Conservation (phyloP, 306 rosid species). For the Dryas alaskensis region DNA sequence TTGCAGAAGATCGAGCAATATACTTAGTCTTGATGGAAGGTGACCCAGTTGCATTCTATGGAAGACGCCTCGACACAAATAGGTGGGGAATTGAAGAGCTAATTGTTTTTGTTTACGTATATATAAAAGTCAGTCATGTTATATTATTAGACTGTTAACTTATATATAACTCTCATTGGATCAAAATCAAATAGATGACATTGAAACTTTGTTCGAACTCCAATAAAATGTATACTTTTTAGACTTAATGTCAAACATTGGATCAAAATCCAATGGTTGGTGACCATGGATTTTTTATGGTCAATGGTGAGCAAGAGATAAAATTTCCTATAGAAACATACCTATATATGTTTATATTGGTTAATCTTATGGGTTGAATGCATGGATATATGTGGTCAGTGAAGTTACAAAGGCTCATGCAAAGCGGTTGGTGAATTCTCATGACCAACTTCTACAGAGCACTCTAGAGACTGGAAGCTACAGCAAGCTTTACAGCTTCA, state of each 20-base stretch:
- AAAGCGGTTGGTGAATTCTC: slow-evolving; percentile 49
- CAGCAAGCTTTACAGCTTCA: slow-evolving; percentile 68
- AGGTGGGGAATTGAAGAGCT: background rate
- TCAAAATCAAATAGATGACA: too few species aligned
- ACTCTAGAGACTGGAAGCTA: slow-evolving; percentile 59
- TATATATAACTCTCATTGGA: too few species aligned
- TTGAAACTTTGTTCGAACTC: too few species aligned
- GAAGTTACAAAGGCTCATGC: slow-evolving; percentile 40
- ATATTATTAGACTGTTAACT: too few species aligned
- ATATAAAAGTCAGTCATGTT: background rate
- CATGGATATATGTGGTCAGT: slow-evolving; percentile 31
- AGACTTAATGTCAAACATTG: too few species aligned
- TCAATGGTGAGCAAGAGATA: too few species aligned
- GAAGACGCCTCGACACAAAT: slow-evolving; percentile 17
- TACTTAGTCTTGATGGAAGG: slow-evolving; percentile 71
- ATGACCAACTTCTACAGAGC: slow-evolving; percentile 55
- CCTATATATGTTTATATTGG: too few species aligned
- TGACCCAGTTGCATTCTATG: slow-evolving; percentile 46
- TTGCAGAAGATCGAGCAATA: slow-evolving; percentile 51
- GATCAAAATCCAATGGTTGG: too few species aligned
- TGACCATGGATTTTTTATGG: too few species aligned
- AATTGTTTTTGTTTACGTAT: background rate
- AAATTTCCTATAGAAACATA: too few species aligned
- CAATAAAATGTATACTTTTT: too few species aligned
- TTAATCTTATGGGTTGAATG: background rate